Evolutionary conservation across 2,329 filamentous ascomycete species (phyloP).

Genomic region (Colletotrichum kahawae): DNA sequence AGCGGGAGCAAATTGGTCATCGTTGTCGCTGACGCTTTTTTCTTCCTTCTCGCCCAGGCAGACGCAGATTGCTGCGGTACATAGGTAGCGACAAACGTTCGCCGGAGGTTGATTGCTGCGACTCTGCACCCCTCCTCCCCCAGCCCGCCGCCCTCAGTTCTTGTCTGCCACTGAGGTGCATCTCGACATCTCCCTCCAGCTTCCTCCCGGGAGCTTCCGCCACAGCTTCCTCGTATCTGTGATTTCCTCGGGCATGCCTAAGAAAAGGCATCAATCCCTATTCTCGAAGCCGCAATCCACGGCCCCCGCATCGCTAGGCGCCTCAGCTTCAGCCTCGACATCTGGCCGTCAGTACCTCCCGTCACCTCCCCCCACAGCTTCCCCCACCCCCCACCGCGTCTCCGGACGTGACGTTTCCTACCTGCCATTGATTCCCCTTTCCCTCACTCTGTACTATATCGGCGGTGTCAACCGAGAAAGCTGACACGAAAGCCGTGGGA

Average conservation of each 20-base stretch:
- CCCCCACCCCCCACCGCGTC: neutral
- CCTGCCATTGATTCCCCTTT: neutral
- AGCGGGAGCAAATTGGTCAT: neutral
- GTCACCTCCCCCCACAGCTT: neutral
- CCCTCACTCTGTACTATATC: neutral
- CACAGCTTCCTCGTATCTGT: neutral
- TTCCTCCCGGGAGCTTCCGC: neutral
- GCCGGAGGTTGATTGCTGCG: slow-evolving; percentile 7
- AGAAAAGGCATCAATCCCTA: slow-evolving; percentile 62
- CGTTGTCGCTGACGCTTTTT: neutral
- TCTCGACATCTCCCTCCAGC: neutral
- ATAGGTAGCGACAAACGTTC: slow-evolving; percentile 11
- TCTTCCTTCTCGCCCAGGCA: neutral
- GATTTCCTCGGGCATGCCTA: slow-evolving; percentile 57
- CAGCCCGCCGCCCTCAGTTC: neutral
- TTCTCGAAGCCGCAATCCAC: slow-evolving; percentile 65
- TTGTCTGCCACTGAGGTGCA: neutral
- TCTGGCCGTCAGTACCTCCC: slow-evolving; percentile 15
- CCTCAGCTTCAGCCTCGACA: slow-evolving; percentile 18
- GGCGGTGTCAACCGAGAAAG: neutral
- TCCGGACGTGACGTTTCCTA: neutral
- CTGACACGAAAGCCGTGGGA: slow-evolving; percentile 9
- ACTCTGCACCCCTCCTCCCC: neutral
- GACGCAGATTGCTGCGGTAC: neutral
- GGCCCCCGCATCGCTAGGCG: slow-evolving; percentile 35